Base-by-base conservation (phyloP, 2,329 filamentous ascomycete genomes). In the Epichloe bromicola region DNA sequence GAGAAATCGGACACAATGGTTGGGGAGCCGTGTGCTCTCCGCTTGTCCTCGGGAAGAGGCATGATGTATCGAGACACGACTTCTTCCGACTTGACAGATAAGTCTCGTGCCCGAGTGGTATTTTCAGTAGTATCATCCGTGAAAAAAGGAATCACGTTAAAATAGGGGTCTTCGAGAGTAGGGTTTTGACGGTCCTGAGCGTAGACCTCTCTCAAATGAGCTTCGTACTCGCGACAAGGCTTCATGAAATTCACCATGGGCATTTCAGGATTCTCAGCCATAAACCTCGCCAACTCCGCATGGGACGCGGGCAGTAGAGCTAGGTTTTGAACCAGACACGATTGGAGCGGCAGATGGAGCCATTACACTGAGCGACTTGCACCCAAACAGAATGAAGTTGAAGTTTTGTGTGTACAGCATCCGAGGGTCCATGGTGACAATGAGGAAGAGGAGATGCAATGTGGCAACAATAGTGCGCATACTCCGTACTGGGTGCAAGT, bases 81-180 rank as follows among this genome's bases (percentile, higher is more conserved):
- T 42, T 78, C 72, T 15, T 75, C 68, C 1, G 76, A 71, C 64
- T 88, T 85, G 2, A 63, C 53, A 1, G 69, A 70, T 1, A 83
- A 65, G 54, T 82, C 64, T 51, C 85, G 77, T 49, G 83, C 82
- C 44, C 80, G 76, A 48, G 82, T 75, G 53, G 73, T 82, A 62
- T 88, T 72, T 43, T 74, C 63, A 3, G 71, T 58, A 49, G 82
- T 79, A 53, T 75, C 67, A 15, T 74, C 66, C 48, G 71, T 74
- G 63, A 86, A 88, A 33, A 88, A 67, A 1, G 85, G 82, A 7
- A 86, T 68, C 23, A 85, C 68, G 57, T 86, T 87, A 61, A 85
- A 66, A 52, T 75, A 65, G 6, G 72, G 72, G 55, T 84, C 74
- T 36, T 76, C 63, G 17, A 85, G 69, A 19, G 71, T 67, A 6